Percentiles rank a stretch among this genome's conserved stretches.
phyloP scores from a whole-genome alignment of 1,284 basidiomycete species.

The Sphaerobolus stellatus region DNA sequence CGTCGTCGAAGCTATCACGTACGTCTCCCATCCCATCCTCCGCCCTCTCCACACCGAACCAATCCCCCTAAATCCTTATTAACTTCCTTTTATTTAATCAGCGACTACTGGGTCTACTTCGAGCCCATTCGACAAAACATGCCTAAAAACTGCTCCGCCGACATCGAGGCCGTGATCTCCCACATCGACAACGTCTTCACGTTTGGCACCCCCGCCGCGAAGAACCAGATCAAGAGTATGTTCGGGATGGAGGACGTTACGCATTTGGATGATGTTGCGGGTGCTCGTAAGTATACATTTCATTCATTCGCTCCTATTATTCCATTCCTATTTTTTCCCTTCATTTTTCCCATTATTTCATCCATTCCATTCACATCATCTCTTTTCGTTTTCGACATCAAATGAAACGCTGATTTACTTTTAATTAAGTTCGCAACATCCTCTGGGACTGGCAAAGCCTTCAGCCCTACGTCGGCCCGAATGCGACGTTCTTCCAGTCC shows the following conservation, averaged over 20 bases:
- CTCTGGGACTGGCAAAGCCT: constrained; percentile 57
- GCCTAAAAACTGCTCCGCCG: constrained; percentile 71
- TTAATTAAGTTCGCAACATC: constrained; percentile 60
- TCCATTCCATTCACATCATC: neutral
- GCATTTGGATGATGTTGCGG: constrained; percentile 67
- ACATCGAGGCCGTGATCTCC: constrained; percentile 62
- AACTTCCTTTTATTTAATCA: no score
- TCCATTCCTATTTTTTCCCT: no score
- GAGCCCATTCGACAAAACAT: constrained; percentile 67
- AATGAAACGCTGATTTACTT: no score
- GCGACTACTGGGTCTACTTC: constrained; percentile 70
- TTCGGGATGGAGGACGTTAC: constrained; percentile 58
- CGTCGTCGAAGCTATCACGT: constrained; percentile 68
- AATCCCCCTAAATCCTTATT: neutral
- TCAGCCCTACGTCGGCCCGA: constrained; percentile 43
- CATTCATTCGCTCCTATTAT: no score
- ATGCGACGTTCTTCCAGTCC: constrained; percentile 56
- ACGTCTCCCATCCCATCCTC: constrained; percentile 20
- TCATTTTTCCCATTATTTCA: neutral
- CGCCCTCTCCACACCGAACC: no score
- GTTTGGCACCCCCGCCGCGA: constrained; percentile 42
- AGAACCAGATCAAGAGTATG: constrained; percentile 50
- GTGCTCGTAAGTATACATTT: constrained; percentile 53
- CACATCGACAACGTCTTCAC: constrained; percentile 60
- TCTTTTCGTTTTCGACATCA: no score